Evolutionary conservation across 441 rosid species (phyloP), one percentile per base, ranked within the genome.

Genomic region (Euphorbia celastroides): DNA sequence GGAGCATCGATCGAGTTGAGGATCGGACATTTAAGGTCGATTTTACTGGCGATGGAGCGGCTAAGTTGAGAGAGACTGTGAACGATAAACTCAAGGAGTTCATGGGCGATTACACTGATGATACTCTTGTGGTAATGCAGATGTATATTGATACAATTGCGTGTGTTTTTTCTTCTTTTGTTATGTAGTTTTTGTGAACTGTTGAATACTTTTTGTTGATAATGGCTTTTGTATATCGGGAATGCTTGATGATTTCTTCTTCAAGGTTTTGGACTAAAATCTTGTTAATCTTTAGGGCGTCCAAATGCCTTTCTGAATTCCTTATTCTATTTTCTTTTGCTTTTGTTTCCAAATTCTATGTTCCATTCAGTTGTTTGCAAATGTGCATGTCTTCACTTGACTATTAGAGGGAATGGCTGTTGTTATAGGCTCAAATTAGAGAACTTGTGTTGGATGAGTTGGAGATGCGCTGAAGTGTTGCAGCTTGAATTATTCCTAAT

Each of bases 51-150:
- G 89, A 84, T 25, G 99, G 99, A 65, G 88, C 75, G 12, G 79
- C 79, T 0, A 86, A 74, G 80, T 77, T 94, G 85, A 86, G 88
- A 78, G 89, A 83, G 31, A 71, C 48, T 60, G 86, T 94, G 51
- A 86, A 57, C 67, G 85, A 80, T 63, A 94, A 89, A 77, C 91
- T 94, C 65, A 92, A 91, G 83, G 97, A 94, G 81, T 87, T 81
- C 74, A 89, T 94, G 98, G 97, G 94, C 54, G 92, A 92, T 71
- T 94, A 94, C 80, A 86, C 97, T 7, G 99, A 94, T 70, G 99
- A 92, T 72, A 88, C 82, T 60, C 98, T 94, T n/a, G 97, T 92
- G 98, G 99, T 94, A 81, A 67, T 65, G 70, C 59, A 12, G 14
- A 10, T 50, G 25, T 55, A 19, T 34, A 41, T 66, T 1, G 13